Evolutionary conservation across 176 grass and related monocot genomes (phyloP).

Genomic region (Microstegium vimineum): DNA sequence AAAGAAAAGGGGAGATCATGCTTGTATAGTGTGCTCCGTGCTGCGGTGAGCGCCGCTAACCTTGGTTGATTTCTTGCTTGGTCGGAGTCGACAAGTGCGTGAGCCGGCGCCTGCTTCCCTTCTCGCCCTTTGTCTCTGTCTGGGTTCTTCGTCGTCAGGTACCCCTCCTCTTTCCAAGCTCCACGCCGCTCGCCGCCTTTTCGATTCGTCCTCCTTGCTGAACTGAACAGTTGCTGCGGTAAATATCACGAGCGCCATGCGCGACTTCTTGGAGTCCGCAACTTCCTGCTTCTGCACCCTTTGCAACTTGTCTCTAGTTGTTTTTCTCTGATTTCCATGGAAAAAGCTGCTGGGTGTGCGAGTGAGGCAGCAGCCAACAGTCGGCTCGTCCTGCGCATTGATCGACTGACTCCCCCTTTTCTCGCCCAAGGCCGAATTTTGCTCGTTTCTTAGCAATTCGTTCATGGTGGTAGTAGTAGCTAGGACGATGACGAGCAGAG

Average conservation of each 20-base stretch:
- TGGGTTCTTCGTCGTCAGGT: constrained; percentile 23
- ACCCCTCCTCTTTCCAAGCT: neutral
- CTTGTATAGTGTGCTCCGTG: neutral
- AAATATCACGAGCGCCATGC: neutral
- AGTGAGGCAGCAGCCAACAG: too few species aligned
- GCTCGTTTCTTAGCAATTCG: neutral
- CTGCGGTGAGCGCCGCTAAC: neutral
- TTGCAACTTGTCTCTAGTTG: neutral
- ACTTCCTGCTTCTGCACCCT: neutral
- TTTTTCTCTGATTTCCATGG: constrained; percentile 22
- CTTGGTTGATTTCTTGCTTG: constrained; percentile 23
- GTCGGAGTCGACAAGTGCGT: constrained; percentile 22
- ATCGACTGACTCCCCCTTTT: neutral
- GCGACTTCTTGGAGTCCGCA: neutral
- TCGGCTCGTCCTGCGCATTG: neutral
- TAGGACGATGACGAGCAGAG: constrained; percentile 36
- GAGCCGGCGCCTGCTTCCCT: constrained; percentile 4
- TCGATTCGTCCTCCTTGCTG: neutral
- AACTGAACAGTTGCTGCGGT: neutral
- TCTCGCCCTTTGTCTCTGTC: neutral
- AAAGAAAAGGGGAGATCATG: neutral
- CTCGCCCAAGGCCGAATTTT: neutral
- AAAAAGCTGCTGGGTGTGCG: neutral
- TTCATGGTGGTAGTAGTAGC: constrained; percentile 34
- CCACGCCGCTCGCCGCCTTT: neutral